Percentiles rank a stretch among this genome's conserved stretches.
phyloP scores from a whole-genome alignment of 2,329 filamentous ascomycete species.

The Neofusicoccum cordaticola region DNA sequence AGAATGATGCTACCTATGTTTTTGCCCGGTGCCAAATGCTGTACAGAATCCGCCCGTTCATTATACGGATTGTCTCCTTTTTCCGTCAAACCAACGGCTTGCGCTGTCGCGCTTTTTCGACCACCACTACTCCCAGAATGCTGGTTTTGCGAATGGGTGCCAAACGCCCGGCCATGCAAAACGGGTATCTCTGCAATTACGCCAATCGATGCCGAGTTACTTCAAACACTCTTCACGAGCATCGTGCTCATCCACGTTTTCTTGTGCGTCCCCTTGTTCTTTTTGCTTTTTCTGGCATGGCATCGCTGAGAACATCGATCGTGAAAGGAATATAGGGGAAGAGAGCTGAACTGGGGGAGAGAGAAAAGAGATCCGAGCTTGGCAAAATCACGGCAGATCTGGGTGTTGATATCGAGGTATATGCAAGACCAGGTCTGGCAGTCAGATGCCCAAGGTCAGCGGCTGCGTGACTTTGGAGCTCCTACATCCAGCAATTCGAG shows the following conservation, averaged over 20 bases:
- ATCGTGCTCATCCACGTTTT: background rate
- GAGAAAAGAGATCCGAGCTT: slow-evolving; percentile 5
- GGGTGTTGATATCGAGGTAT: background rate
- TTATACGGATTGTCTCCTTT: slow-evolving; percentile 6
- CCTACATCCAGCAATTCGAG: background rate
- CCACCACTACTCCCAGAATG: slow-evolving; percentile 6
- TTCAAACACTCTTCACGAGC: background rate
- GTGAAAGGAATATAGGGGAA: background rate
- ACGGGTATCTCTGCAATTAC: slow-evolving; percentile 17
- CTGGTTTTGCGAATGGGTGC: slow-evolving; percentile 7
- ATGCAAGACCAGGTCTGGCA: background rate
- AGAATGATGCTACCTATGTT: slow-evolving; percentile 5
- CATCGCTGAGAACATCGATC: background rate
- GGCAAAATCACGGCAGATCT: slow-evolving; percentile 14
- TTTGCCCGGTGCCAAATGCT: background rate
- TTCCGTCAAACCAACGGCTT: background rate
- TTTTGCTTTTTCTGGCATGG: background rate
- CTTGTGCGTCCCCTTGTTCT: background rate
- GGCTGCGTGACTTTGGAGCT: background rate
- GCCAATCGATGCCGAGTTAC: slow-evolving; percentile 9
- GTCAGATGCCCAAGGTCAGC: background rate
- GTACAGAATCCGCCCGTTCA: slow-evolving; percentile 3
- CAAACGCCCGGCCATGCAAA: slow-evolving; percentile 15
- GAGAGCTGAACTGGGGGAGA: background rate
- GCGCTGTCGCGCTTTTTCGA: background rate